Conservation (phyloP, 2,329 filamentous ascomycete genomes). For the Apiospora koreana region DNA sequence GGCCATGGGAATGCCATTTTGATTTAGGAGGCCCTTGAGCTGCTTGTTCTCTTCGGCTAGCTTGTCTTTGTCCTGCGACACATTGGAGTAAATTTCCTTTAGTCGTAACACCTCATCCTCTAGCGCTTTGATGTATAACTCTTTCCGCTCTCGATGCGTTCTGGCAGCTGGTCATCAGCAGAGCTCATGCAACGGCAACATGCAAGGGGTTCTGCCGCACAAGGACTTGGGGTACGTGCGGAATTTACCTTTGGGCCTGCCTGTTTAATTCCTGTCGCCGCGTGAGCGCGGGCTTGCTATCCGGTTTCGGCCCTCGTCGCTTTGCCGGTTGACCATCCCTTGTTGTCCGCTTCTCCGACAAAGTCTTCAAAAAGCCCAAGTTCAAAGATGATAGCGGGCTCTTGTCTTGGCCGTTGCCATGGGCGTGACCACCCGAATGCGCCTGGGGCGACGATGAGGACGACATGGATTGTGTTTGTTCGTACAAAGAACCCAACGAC, state of each 20-base stretch:
- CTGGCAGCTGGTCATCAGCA: constrained; percentile 46
- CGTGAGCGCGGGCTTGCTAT: constrained; percentile 92
- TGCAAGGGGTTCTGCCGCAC: background rate
- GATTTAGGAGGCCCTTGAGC: constrained; percentile 59
- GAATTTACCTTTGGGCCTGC: constrained; percentile 83
- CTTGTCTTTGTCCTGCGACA: constrained; percentile 74
- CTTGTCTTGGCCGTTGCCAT: constrained; percentile 24
- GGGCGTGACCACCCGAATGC: constrained; percentile 19
- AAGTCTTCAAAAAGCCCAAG: constrained; percentile 65
- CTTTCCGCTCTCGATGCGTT: constrained; percentile 95
- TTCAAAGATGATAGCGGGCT: constrained; percentile 48
- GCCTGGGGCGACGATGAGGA: constrained; percentile 48
- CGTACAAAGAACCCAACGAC: constrained; percentile 34
- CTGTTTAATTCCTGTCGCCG: constrained; percentile 91
- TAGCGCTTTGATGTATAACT: constrained; percentile 90
- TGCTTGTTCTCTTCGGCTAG: constrained; percentile 78
- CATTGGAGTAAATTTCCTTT: constrained; percentile 78
- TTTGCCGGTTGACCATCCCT: constrained; percentile 87
- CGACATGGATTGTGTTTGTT: constrained; percentile 40
- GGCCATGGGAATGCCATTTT: constrained; percentile 49
- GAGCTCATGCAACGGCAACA: background rate
- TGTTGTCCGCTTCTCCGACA: constrained; percentile 75
- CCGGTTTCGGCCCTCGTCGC: constrained; percentile 90
- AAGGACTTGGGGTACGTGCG: background rate
- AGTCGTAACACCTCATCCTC: constrained; percentile 89